These are phyloP conservation scores for Ophiostoma piceae DNA, from an alignment of 2,329 filamentous ascomycete genomes.

Conservation along the genomic window DNA sequence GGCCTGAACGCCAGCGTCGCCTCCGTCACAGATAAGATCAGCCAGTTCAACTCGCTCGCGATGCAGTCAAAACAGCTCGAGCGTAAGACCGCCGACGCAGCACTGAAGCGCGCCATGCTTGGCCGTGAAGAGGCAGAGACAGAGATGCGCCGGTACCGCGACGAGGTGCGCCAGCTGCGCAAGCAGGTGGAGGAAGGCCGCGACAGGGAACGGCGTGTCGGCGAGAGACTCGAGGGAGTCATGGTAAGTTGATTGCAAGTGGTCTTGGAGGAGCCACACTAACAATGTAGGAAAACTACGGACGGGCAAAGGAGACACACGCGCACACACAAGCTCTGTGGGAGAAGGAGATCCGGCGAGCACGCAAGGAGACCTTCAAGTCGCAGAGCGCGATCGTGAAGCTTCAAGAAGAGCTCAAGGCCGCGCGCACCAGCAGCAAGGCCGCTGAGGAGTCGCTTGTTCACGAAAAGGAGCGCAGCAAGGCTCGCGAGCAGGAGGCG, in stretches of 20 bases:
- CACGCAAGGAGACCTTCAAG: conserved; percentile 69
- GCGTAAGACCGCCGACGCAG: conserved; percentile 60
- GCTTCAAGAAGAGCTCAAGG: conserved; percentile 68
- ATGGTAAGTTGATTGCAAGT: conserved; percentile 47
- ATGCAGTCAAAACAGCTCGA: conserved; percentile 56
- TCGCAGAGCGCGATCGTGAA: conserved; percentile 65
- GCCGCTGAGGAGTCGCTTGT: conserved; percentile 55
- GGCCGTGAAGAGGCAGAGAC: conserved; percentile 66
- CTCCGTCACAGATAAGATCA: conserved; percentile 62
- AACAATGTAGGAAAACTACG: conserved; percentile 58
- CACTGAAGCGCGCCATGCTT: conserved; percentile 60
- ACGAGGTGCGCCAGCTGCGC: conserved; percentile 53
- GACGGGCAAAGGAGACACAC: conserved; percentile 64
- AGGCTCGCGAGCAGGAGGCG: conserved; percentile 61
- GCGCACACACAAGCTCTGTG: conserved; percentile 61
- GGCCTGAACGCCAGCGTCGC: conserved; percentile 18
- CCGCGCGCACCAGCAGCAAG: conserved; percentile 50
- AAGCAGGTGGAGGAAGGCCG: conserved; percentile 59
- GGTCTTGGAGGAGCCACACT: neutral
- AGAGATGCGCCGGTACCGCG: conserved; percentile 59
- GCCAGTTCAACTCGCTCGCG: conserved; percentile 66
- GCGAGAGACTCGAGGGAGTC: conserved; percentile 61
- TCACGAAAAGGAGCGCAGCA: conserved; percentile 57
- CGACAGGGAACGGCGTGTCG: conserved; percentile 60
- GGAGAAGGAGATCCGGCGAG: conserved; percentile 67